Percentiles rank a stretch among this genome's conserved stretches.
phyloP scores from a whole-genome alignment of 2,329 filamentous ascomycete genomes.

The Ceratocystis variospora region DNA sequence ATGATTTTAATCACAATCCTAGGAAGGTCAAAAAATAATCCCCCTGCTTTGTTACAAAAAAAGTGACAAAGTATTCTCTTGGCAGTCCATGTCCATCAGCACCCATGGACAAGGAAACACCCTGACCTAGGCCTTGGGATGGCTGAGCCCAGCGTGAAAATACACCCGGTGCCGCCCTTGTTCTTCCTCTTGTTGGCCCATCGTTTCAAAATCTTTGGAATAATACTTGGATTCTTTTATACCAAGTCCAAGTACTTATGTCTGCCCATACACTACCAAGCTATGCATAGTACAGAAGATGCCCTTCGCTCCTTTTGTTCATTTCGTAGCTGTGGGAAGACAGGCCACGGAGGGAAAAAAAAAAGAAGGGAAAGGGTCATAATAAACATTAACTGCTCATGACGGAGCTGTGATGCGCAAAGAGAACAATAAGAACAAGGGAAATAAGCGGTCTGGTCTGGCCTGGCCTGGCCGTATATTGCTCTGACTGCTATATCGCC shows the following conservation, averaged over 20 bases:
- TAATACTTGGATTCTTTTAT: not conserved
- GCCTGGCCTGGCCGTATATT: not conserved
- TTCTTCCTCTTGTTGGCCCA: not conserved
- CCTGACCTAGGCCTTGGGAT: not conserved
- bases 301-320: not conserved
- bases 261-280: not conserved
- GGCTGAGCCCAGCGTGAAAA: not conserved
- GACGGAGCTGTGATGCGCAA: not conserved
- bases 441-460: not conserved
- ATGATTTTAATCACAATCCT: not conserved
- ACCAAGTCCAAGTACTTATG: not conserved
- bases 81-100: not conserved
- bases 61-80: not conserved
- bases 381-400: not conserved
- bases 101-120: not conserved
- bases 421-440: not conserved
- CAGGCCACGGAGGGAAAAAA: not conserved
- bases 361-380: not conserved
- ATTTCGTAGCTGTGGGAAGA: not conserved
- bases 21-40: not conserved
- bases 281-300: slow-evolving; percentile 1
- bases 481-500: too few species aligned
- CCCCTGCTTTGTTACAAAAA: not conserved
- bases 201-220: slow-evolving; percentile 1
- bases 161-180: not conserved